A percentile compares a stretch with the other conserved stretches of the same genome.
Conservation (phyloP, 192 early-diverging fungal genomes). For the Powellomyces hirtus region DNA sequence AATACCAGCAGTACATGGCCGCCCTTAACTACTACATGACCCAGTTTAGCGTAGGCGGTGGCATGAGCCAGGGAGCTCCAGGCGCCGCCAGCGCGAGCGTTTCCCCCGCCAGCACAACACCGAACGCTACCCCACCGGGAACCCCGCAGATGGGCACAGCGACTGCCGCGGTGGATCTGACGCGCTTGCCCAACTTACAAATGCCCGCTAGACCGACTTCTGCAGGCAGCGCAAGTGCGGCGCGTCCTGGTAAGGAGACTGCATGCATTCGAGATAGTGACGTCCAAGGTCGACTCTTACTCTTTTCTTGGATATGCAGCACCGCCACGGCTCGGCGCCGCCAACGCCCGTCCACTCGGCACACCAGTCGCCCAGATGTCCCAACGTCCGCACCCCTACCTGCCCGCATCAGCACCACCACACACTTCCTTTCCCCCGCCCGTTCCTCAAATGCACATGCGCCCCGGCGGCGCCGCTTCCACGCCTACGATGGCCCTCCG, state of each 20-base stretch:
- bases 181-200: too few species aligned
- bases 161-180: too few species aligned
- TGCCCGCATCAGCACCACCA: too few species aligned
- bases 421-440: not conserved
- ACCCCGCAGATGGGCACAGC: not conserved
- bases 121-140: constrained; percentile 6
- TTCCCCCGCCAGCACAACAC: constrained; percentile 8
- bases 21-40: constrained; percentile 25
- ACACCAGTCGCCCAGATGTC: not conserved
- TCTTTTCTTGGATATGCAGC: too few species aligned
- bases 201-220: too few species aligned
- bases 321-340: too few species aligned
- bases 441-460: not conserved
- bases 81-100: not conserved
- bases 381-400: not conserved
- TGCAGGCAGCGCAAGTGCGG: too few species aligned
- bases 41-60: not conserved
- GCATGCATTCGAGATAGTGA: too few species aligned
- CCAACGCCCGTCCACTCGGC: too few species aligned
- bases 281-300: too few species aligned
- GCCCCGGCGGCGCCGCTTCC: not conserved
- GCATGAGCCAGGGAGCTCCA: not conserved
- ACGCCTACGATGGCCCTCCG: not conserved
- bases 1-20: constrained; percentile 19
- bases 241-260: too few species aligned